Evolutionary conservation across 768 basidiomycete genomes (phyloP), one percentile per base, ranked within the genome.

Genomic region (Dacryopinax primogenitus): DNA sequence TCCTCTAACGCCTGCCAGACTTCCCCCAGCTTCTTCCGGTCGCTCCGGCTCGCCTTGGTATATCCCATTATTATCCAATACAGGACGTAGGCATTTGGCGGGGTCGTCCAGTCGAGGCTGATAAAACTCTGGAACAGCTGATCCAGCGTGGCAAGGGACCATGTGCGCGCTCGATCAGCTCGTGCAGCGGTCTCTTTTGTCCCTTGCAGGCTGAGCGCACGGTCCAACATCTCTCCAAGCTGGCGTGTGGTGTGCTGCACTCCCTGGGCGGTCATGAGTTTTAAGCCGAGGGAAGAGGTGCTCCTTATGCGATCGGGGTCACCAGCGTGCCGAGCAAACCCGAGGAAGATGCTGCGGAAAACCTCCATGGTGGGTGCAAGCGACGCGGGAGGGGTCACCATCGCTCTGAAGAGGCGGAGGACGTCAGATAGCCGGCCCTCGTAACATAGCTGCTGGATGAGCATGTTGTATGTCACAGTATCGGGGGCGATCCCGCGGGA

Each of bases 341-440:
- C 90, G 18, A 87, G 79, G 71, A 93, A 91, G 39, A 93, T 72
- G 18, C 82, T 82, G 23, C 88, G 83, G 72, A 86, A 92, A 33
- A 83, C 77, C 23, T 80, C 74, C 58, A 82, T 71, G 1, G 78
- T 82, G 1, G 82, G 82, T 28, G 71, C 73, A 64, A 78, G 81
- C 7, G 71, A 70, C 9, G 33, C 41, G 1, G 64, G 66, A 21
- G 44, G 23, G 18, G 21, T 41, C 26, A 87, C 71, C 86, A 91
- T 85, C 67, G 91, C 88, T 44, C 78, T 74, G 70, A 91, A 85
- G 62, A 85, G 77, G 15, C 76, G 71, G 39, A 92, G 76, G 1
- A 82, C 79, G 6, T 76, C 73, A 30, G 72, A 71, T 62, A 93
- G 78, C 68, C 88, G 77, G 18, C 92, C 90, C 64, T 83, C 81